A percentile compares a stretch with the other conserved stretches of the same genome.
Evolutionary conservation across 345 rosid species (phyloP).

Genomic region (Isatis tinctoria): DNA sequence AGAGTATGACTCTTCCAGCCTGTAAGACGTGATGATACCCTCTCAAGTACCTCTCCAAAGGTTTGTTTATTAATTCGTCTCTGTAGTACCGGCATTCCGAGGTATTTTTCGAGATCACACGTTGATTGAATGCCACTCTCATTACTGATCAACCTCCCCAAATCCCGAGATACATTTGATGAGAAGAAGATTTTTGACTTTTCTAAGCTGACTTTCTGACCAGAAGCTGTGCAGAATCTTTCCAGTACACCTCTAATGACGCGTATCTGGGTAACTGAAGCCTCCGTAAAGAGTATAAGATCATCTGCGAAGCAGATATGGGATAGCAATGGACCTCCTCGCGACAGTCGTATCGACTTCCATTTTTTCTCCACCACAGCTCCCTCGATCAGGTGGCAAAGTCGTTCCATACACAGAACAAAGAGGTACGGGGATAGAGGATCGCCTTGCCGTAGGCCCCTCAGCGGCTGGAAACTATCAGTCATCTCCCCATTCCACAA

Average conservation of each 20-base stretch:
- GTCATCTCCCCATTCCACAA: background rate
- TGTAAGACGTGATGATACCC: background rate
- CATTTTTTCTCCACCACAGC: background rate
- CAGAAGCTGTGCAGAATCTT: background rate
- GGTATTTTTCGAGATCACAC: background rate
- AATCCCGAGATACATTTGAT: background rate
- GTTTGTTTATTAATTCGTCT: background rate
- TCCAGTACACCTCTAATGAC: background rate
- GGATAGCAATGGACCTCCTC: background rate
- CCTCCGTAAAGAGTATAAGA: no score
- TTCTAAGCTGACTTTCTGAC: no score
- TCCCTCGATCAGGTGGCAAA: no score
- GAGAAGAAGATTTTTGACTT: no score
- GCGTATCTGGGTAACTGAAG: background rate
- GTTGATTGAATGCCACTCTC: background rate
- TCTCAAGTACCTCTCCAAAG: background rate
- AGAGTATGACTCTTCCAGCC: background rate
- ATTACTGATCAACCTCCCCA: background rate
- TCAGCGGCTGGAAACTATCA: background rate
- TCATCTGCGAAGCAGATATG: background rate
- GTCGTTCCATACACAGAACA: background rate
- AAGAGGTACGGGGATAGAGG: background rate
- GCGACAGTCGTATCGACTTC: background rate
- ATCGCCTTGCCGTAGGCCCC: background rate
- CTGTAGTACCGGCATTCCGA: background rate